Base-by-base conservation (phyloP, 192 early-diverging fungal genomes). In the Backusella liffmaniae region DNA sequence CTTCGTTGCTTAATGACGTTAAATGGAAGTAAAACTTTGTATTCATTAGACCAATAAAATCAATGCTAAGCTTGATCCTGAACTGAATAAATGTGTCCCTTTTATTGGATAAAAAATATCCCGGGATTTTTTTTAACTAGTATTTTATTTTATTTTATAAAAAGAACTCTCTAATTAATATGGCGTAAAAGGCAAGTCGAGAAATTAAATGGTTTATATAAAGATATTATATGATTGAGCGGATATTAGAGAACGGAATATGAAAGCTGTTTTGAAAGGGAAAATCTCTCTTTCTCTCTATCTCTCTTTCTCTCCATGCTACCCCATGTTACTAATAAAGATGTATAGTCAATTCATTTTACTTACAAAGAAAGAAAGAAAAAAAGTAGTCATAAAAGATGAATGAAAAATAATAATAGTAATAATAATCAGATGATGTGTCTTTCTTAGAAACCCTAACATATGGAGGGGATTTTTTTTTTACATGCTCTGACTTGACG, bases 21-120 rank as follows among this genome's bases (percentile, higher is more conserved):
- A 29, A 62, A 62, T 62, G 12, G 56, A 29, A 62, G 56, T 62
- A 26, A 62, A 29, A 39, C 8, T 62, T 29, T 29, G 26, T 62
- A 29, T 62, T 59, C 10, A 29, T 29, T 62, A 62, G 26, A 62
- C 56, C 56, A 62, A 62, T 62, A 29, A 62, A 23, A 62, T 13
- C 5, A 26, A 62, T 62, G 10, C 26, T 62, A 29, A 62, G 26
- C 26, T 26, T 29, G 26, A 62, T 29, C 56, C 23, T 62, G 26
- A 15, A 29, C 56, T 62, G 23, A 29, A 62, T 29, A 10, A 15
- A 62, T 12, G 12, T 26, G 23, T 26, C 56, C 26, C 56, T 62
- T 62, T 23, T 12, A 59, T 59, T 59, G 56, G 56, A 59, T 59
- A 59, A 59, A 12, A 62, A 62, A 62, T 62, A 62, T 62, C 56